These are phyloP conservation scores for Pascua guehoae DNA, from an alignment of 1,284 basidiomycete genomes.

Conservation along the genomic window DNA sequence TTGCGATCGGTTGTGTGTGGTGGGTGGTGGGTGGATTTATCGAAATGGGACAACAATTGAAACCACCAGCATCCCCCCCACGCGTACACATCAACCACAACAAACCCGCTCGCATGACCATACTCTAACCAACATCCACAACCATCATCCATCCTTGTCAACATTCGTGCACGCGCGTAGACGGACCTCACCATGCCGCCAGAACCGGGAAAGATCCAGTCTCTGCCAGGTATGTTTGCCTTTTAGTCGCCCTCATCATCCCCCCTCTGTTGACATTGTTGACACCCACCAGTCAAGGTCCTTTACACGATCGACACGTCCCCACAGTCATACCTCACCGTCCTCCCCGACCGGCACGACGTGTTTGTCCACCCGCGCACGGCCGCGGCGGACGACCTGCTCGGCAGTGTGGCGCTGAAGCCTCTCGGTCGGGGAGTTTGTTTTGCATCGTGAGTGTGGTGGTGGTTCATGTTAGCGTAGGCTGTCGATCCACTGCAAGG, in stretches of 20 bases:
- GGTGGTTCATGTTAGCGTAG: too few relatives aligned
- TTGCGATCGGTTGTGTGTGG: not conserved
- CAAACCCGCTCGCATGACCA: too few relatives aligned
- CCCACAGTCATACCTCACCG: slow-evolving; percentile 40
- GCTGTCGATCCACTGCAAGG: too few relatives aligned
- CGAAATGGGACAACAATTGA: too few relatives aligned
- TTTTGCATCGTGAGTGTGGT: slow-evolving; percentile 36
- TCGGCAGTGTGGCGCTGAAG: slow-evolving; percentile 40
- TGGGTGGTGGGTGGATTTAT: not conserved
- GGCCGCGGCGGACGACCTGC: slow-evolving; percentile 4
- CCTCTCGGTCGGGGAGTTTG: slow-evolving; percentile 38
- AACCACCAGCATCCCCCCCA: too few relatives aligned
- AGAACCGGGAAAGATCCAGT: slow-evolving; percentile 41
- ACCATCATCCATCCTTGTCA: too few relatives aligned
- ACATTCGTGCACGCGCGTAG: not conserved
- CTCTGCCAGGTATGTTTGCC: slow-evolving; percentile 32
- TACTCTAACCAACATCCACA: too few relatives aligned
- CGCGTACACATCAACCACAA: too few relatives aligned
- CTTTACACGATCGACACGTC: slow-evolving; percentile 41
- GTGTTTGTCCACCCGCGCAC: slow-evolving; percentile 36
- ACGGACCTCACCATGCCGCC: slow-evolving; percentile 32
- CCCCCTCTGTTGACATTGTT: not conserved
- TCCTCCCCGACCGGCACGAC: slow-evolving; percentile 33
- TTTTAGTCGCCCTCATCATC: not conserved
- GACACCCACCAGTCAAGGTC: slow-evolving; percentile 39